Conservation (phyloP, 257 asterid genomes). For the Plantago elongata region DNA sequence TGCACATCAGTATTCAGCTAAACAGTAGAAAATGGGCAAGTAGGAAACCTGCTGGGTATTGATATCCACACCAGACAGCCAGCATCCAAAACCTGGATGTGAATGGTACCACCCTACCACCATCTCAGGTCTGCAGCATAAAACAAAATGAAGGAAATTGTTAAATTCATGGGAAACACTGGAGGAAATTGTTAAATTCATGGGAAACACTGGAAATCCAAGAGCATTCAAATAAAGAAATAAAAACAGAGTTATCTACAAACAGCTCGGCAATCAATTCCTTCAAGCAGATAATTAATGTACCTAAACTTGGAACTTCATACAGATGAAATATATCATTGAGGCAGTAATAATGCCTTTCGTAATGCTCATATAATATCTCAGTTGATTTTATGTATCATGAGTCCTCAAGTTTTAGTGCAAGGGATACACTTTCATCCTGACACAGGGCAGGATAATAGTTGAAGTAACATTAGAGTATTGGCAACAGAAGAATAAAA, state of each 20-base stretch:
- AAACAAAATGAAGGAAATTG: slow-evolving; percentile 3
- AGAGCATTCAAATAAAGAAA: not conserved
- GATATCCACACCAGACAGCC: slow-evolving; percentile 97
- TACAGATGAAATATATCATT: no score
- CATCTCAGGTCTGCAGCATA: slow-evolving; percentile 84
- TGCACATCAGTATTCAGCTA: not conserved
- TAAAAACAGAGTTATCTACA: not conserved
- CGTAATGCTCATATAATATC: no score
- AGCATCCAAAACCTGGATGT: slow-evolving; percentile 98
- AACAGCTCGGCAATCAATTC: not conserved
- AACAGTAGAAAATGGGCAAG: not conserved
- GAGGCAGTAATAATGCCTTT: no score
- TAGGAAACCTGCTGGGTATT: slow-evolving; percentile 84
- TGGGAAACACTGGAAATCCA: slow-evolving; percentile 5
- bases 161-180: slow-evolving; percentile 10
- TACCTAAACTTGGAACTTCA: no score
- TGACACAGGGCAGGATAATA: no score
- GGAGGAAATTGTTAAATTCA: slow-evolving; percentile 5
- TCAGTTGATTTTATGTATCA: no score
- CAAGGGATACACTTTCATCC: no score
- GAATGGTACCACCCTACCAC: slow-evolving; percentile 99
- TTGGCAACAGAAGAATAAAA: no score
- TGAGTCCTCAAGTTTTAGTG: no score
- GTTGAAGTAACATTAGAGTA: no score
- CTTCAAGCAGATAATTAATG: no score